These are phyloP conservation scores for Dorcoceras hygrometricum DNA, from an alignment of 257 asterid genomes.

Conservation along the genomic window DNA sequence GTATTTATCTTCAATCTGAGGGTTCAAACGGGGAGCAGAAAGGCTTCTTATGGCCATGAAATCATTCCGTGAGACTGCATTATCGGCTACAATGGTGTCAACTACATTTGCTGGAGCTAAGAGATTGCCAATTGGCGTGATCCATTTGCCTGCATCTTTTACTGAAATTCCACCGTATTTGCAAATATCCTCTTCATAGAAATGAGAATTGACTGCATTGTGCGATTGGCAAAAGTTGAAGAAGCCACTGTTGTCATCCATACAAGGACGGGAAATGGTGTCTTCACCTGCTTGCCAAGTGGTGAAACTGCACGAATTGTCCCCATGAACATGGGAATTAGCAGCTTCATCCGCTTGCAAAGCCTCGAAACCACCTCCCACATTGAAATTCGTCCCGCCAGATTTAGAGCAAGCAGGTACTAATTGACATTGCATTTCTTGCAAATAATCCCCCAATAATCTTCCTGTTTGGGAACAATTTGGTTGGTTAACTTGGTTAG, in stretches of 20 bases:
- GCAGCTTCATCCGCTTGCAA: conserved; percentile 9
- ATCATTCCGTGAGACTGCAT: neutral
- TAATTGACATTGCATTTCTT: conserved; percentile 23
- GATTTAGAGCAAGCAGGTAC: conserved; percentile 26
- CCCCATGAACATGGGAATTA: conserved; percentile 23
- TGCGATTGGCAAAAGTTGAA: conserved; percentile 33
- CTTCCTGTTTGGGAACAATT: neutral
- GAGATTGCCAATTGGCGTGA: conserved; percentile 38
- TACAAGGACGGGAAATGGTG: conserved; percentile 20
- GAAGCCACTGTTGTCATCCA: conserved; percentile 20
- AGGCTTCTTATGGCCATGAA: conserved; percentile 27
- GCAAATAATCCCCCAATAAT: conserved; percentile 19
- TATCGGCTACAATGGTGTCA: conserved; percentile 26
- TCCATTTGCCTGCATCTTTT: conserved; percentile 29
- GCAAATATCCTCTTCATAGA: conserved; percentile 16
- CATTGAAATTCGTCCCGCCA: conserved; percentile 17
- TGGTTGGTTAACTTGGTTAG: neutral
- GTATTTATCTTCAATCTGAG: conserved; percentile 27
- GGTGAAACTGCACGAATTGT: conserved; percentile 5
- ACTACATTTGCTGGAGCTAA: conserved; percentile 41
- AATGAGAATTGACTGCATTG: conserved; percentile 20
- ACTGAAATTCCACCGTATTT: conserved; percentile 21
- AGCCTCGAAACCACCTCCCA: conserved; percentile 11
- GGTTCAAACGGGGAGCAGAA: conserved; percentile 14
- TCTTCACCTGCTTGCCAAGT: conserved; percentile 10